Evolutionary conservation across 2,329 filamentous ascomycete genomes (phyloP).

Genomic region (Ilyonectria destructans): DNA sequence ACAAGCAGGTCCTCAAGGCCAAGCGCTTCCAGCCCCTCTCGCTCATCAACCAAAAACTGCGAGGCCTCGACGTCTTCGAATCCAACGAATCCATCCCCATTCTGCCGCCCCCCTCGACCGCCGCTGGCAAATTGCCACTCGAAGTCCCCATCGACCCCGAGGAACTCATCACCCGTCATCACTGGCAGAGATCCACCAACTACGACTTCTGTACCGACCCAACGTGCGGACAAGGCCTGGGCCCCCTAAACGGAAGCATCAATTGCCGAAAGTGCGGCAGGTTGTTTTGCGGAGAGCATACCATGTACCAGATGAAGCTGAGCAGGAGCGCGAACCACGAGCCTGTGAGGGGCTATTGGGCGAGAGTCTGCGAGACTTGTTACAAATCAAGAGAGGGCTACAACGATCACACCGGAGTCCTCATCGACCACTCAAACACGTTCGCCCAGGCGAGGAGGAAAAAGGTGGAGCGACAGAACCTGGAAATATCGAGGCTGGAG

Average conservation of each 20-base stretch:
- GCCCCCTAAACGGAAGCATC: conserved; percentile 85
- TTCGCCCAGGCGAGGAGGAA: conserved; percentile 83
- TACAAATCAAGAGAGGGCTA: conserved; percentile 98
- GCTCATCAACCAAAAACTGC: conserved; percentile 92
- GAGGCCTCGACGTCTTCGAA: conserved; percentile 93
- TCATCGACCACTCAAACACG: conserved; percentile 79
- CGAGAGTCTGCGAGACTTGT: conserved; percentile 97
- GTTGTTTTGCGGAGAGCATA: conserved; percentile 97
- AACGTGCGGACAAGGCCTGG: conserved; percentile 84
- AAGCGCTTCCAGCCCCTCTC: conserved; percentile 94
- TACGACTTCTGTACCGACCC: conserved; percentile 91
- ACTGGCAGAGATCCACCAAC: conserved; percentile 87
- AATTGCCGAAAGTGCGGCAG: conserved; percentile 96
- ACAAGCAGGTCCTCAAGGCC: conserved; percentile 93
- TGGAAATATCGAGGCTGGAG: conserved; percentile 92
- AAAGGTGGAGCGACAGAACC: conserved; percentile 85
- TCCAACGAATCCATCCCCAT: conserved; percentile 80
- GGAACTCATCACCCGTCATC: conserved; percentile 87
- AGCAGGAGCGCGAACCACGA: conserved; percentile 92
- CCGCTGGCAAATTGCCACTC: conserved; percentile 59
- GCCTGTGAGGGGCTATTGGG: conserved; percentile 92
- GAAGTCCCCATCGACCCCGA: conserved; percentile 80
- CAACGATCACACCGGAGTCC: conserved; percentile 85
- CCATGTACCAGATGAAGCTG: conserved; percentile 99
- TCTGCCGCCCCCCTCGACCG: conserved; percentile 51